Evolutionary conservation across 1,284 basidiomycete species (phyloP), one percentile per base, ranked within the genome.

Genomic region (Pseudozyma sp.): DNA sequence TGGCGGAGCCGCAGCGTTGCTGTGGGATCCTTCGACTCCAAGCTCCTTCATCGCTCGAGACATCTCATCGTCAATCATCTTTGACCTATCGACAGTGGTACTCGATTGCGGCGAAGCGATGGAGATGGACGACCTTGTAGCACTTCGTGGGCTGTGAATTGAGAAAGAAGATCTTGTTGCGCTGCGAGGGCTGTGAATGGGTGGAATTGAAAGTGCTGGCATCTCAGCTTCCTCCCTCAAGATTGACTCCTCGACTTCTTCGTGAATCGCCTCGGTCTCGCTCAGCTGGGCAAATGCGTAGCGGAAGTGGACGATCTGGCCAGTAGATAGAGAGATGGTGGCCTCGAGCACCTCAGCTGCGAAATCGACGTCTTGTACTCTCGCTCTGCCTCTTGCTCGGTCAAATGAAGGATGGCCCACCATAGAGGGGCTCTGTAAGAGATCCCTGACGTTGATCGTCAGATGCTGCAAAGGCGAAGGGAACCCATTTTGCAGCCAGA

Each of bases 381-480:
- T 57, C 0, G 70, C 60, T 38, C 53, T 62, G 19, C 56, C 61
- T 44, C 71, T 75, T 8, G 61, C 58, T 34, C 79, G 58, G 19
- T 75, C 74, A 34, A 81, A 77, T 3, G 68, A 69, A 0, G 81
- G 76, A 48, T 72, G 67, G 0, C 78, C 73, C n/a, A 52, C 38
- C 62, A 72, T 68, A 14, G 58, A 52, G 11, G 69, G 60, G 42
- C 66, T 59, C n/a, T 60, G 48, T 48, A 83, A 52, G 3, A 77
- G 52, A 11, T 45, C 43, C 9, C 67, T 73, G 8, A 69, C 53
- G 6, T 62, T 56, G 45, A 83, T 72, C 10, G 82, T 80, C n/a
- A 83, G 71, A 19, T 83, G 76, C 31, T 79, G 70, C 21, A 83
- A 69, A 36, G 81, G 75, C 42, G 64, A 67, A 1, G 82, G 82